Conservation (phyloP, 768 basidiomycete genomes). For the Gloeophyllum trabeum region DNA sequence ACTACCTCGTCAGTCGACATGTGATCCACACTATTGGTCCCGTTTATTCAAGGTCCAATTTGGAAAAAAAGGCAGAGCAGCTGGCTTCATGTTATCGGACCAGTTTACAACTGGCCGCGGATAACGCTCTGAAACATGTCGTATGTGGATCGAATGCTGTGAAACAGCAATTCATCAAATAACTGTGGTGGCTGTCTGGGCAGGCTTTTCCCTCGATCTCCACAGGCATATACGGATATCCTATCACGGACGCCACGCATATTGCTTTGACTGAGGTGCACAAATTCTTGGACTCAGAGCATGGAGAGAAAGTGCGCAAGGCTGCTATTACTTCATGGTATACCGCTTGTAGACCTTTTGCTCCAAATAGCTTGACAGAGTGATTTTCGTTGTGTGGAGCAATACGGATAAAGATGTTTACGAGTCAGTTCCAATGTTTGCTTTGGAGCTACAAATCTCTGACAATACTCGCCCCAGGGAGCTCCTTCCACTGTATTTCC, state of each 20-base stretch:
- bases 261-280: constrained; percentile 54
- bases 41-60: constrained; percentile 33
- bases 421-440: constrained; percentile 46
- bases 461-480: constrained; percentile 20
- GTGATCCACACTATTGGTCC: constrained; percentile 83
- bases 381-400: constrained; percentile 69
- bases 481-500: constrained; percentile 59
- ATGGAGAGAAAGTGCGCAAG: not conserved
- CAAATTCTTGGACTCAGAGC: constrained; percentile 42
- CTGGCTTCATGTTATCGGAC: constrained; percentile 60
- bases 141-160: constrained; percentile 26
- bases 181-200: not conserved
- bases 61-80: constrained; percentile 34
- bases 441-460: constrained; percentile 2
- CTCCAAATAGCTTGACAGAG: constrained; percentile 41
- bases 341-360: not conserved
- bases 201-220: constrained; percentile 80
- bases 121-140: constrained; percentile 50
- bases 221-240: constrained; percentile 73
- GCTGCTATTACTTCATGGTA: not conserved
- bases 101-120: constrained; percentile 50
- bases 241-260: constrained; percentile 58
- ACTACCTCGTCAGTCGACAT: constrained; percentile 35
- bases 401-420: constrained; percentile 54
- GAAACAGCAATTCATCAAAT: not conserved